Conservation (phyloP, 2,329 filamentous ascomycete species). For the Samsoniella hepiali region DNA sequence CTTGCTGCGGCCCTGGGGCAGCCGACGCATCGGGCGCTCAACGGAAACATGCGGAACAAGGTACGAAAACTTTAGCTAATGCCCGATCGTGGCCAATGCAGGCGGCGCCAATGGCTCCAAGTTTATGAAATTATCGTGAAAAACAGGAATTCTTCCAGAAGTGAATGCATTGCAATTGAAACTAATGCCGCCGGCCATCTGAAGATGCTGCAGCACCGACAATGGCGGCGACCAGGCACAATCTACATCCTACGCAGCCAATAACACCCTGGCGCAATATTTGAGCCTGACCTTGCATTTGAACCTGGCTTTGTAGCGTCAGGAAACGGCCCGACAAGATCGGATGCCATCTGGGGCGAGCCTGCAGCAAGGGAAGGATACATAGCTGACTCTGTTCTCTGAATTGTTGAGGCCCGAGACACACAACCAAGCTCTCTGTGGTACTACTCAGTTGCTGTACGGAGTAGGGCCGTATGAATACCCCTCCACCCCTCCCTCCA, state of each 20-base stretch:
- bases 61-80: constrained; percentile 14
- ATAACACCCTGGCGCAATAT: not conserved
- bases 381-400: not conserved
- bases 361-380: not conserved
- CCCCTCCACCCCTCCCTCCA: not conserved
- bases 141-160: not conserved
- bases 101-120: not conserved
- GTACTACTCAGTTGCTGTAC: not conserved
- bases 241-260: not conserved
- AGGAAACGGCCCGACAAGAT: constrained; percentile 2
- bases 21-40: constrained; percentile 1
- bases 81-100: not conserved
- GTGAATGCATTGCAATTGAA: not conserved
- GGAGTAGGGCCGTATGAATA: not conserved
- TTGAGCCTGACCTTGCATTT: not conserved
- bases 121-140: not conserved
- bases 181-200: not conserved
- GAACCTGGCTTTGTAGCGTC: not conserved
- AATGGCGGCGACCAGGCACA: not conserved
- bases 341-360: not conserved
- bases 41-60: constrained; percentile 19
- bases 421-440: not conserved
- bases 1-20: not conserved
- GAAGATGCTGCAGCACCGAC: not conserved
- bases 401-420: not conserved